Evolutionary conservation across 192 early-diverging fungal genomes (phyloP).

Genomic region (Kickxella alabastrina): DNA sequence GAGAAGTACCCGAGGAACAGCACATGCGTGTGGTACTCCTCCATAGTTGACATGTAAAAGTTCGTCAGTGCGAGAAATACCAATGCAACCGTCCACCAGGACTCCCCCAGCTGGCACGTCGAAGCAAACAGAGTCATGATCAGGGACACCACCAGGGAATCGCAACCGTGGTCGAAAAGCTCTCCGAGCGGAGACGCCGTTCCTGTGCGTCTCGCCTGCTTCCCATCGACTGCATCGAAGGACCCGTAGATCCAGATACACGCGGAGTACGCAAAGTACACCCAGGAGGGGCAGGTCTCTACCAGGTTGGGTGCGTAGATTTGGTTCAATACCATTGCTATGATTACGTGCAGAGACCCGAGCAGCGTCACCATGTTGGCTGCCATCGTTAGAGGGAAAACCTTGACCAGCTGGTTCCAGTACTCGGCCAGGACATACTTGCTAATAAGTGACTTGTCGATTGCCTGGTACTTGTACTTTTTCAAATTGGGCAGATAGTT

Average conservation of each 20-base stretch:
- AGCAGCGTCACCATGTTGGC: conserved; percentile 88
- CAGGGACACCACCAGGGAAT: conserved; percentile 64
- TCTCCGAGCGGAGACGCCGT: conserved; percentile 87
- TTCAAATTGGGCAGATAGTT: conserved; percentile 65
- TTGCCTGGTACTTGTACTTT: conserved; percentile 81
- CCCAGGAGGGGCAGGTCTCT: conserved; percentile 73
- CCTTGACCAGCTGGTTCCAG: conserved; percentile 80
- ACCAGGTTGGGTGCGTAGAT: conserved; percentile 69
- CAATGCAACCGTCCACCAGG: conserved; percentile 63
- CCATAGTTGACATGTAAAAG: conserved; percentile 92
- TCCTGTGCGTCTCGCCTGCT: conserved; percentile 88
- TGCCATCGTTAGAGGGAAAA: conserved; percentile 85
- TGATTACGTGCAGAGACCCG: conserved; percentile 75
- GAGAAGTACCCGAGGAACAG: conserved; percentile 80
- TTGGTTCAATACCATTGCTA: conserved; percentile 67
- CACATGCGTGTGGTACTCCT: conserved; percentile 88
- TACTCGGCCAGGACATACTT: conserved; percentile 77
- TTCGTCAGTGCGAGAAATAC: conserved; percentile 66
- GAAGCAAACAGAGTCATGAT: conserved; percentile 58
- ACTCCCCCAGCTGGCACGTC: conserved; percentile 62
- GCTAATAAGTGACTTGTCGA: conserved; percentile 76
- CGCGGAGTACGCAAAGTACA: conserved; percentile 69
- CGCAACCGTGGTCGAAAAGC: conserved; percentile 92
- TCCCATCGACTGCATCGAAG: conserved; percentile 92
- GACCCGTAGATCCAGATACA: conserved; percentile 87